Evolutionary conservation across 2,329 filamentous ascomycete genomes (phyloP).

Genomic region (Sclerotinia subarctica): DNA sequence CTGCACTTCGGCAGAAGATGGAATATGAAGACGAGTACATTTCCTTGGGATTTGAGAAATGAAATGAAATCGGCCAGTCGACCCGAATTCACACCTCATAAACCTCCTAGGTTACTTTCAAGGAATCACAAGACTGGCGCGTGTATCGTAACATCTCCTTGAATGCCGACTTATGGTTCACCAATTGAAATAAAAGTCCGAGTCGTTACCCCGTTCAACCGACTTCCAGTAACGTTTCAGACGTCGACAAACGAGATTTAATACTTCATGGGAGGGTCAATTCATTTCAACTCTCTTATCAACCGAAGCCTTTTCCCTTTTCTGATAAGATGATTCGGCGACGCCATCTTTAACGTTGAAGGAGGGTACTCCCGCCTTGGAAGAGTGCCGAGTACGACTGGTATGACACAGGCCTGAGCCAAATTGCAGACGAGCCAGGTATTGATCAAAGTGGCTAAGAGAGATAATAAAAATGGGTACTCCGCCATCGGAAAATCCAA

Average conservation of each 20-base stretch:
- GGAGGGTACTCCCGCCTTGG: conserved; percentile 9
- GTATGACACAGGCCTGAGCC: not conserved
- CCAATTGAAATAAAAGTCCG: not conserved
- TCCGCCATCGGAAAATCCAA: conserved; percentile 14
- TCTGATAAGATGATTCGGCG: not conserved
- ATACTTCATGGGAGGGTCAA: not conserved
- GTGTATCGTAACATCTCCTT: not conserved
- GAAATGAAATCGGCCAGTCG: not conserved
- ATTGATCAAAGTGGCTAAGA: conserved; percentile 3
- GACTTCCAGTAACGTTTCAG: not conserved
- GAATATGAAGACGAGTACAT: not conserved
- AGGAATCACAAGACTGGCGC: conserved; percentile 13
- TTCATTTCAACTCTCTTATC: not conserved
- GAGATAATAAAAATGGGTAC: conserved; percentile 1
- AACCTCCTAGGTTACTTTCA: conserved; percentile 4
- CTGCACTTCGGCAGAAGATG: not conserved
- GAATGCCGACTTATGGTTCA: not conserved
- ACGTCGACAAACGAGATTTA: conserved; percentile 11
- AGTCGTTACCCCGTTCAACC: not conserved
- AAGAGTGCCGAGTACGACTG: conserved; percentile 4
- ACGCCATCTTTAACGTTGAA: not conserved
- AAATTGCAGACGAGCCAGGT: not conserved
- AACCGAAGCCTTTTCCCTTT: conserved; percentile 2
- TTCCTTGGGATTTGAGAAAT: not conserved
- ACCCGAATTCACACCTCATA: not conserved